Base-by-base conservation (phyloP, 805 yeast species). In the Yueomyces sinensis region DNA sequence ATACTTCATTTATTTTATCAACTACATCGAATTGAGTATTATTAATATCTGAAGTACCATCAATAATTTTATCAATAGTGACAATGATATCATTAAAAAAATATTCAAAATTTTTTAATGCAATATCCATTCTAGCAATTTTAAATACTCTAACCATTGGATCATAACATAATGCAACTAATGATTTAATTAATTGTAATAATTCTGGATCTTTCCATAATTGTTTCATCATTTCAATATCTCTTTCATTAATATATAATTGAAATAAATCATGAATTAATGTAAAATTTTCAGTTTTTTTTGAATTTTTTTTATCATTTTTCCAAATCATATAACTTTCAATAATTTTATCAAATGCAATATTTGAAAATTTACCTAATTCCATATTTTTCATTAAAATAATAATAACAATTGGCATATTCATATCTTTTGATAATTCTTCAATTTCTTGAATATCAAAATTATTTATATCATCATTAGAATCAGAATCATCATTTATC, bases 161-260 rank as follows among this genome's bases (percentile, higher is more conserved):
- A 41, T 76, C 78, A 50, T 80, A 82, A 41, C 82, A 74, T 41
- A 81, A 62, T 2, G 82, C 63, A 32, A 91, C 65, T 20, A 84
- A 62, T 32, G 82, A 82, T 43, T 80, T 80, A 37, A 87, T 62
- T 29, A 89, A 65, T 27, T 66, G 66, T n/a, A 86, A 76, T 31
- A 93, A 61, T 43, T 81, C 82, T 0, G 89, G 84, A 45, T 87
- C 94, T 31, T 73, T 74, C 94, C 95, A 83, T 30, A 87, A 52
- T 48, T 77, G 76, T 46, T 75, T 76, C 63, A 87, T 57, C 30
- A 79, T 59, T 37, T 74, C 72, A 51, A 83, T 86, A 50, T 89
- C 98, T 27, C 74, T 70, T 37, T 72, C 76, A 25, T 91, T 68
- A 1, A 82, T 61, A 41, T 68, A 68, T 14, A 80, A 56, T 39